Conservation (phyloP, 208 protist species). For the Trypanosoma melophagium region DNA sequence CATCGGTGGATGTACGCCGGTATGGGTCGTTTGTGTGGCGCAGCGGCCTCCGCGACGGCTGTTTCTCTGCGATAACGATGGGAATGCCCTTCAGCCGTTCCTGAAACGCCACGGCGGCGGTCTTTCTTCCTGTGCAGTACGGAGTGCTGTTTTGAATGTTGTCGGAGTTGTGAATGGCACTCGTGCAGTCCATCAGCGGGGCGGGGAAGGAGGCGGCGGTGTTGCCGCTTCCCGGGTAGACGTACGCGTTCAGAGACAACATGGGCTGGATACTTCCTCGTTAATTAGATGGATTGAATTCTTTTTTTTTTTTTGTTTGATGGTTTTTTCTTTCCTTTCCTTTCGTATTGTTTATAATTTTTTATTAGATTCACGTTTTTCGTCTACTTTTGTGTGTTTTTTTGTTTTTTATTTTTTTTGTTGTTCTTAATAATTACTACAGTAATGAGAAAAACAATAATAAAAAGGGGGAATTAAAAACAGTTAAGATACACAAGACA, state of each 20-base stretch:
- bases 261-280: neutral
- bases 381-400: too few relatives aligned
- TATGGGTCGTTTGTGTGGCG: constrained; percentile 54
- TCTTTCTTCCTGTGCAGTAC: neutral
- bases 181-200: constrained; percentile 77
- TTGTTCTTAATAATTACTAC: constrained; percentile 3
- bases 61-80: neutral
- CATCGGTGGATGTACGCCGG: constrained; percentile 15
- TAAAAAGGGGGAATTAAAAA: too few relatives aligned
- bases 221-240: neutral
- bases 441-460: too few relatives aligned
- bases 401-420: constrained; percentile 7
- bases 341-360: too few relatives aligned
- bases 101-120: neutral
- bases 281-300: constrained; percentile 3
- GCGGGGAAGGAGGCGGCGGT: constrained; percentile 6
- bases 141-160: constrained; percentile 57
- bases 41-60: constrained; percentile 34
- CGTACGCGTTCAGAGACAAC: constrained; percentile 12
- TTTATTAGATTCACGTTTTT: too few relatives aligned
- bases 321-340: neutral
- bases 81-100: constrained; percentile 7
- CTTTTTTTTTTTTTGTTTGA: constrained; percentile 11
- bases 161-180: constrained; percentile 66
- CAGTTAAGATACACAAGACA: too few relatives aligned